Evolutionary conservation across 805 yeast genomes (phyloP), one percentile per base, ranked within the genome.

Genomic region (Lachancea lanzarotensis): DNA sequence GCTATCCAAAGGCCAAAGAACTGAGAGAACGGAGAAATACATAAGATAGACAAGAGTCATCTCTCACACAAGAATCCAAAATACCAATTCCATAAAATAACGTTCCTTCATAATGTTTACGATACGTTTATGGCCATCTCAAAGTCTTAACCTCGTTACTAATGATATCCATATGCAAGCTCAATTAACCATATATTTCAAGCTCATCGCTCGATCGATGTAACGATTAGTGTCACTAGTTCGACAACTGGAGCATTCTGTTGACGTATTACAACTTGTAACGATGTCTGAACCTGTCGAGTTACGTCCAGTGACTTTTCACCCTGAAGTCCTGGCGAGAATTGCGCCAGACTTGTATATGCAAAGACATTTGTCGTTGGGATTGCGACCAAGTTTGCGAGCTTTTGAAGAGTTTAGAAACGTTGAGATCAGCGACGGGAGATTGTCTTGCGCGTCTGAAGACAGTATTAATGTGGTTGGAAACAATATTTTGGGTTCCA

Each of bases 291-390:
- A 55, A 1, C 52, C 53, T 19, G 48, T 59, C 30, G 65, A 57
- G 8, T 40, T 65, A 10, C 58, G 68, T 35, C 74, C 82, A 12
- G 71, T 84, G 30, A 68, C 77, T 3, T 88, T 89, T 60, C 82
- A 93, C 1, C 91, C 96, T 0, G 84, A 81, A 20, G 87, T 88
- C 10, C 69, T 90, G 35, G 89, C 93, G 1, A 70, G 93, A 42
- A 76, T 90, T 31, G 87, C 95, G 1, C 96, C 97, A 1, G 95
- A 87, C 45, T 60, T 85, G 12, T 84, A 91, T 4, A 70, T 90
- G 36, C 84, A 84, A 59, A 75, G 95, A 57, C 95, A 88, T 62
- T 62, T 90, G 13, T 74, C 82, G 16, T 68, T 79, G 16, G 91
- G 93, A 0, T 57, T 83, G 18, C 79, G 97, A 50, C 96, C 96